Base-by-base conservation (phyloP, 371 early-diverging fungal genomes). In the Entomophthora muscae region DNA sequence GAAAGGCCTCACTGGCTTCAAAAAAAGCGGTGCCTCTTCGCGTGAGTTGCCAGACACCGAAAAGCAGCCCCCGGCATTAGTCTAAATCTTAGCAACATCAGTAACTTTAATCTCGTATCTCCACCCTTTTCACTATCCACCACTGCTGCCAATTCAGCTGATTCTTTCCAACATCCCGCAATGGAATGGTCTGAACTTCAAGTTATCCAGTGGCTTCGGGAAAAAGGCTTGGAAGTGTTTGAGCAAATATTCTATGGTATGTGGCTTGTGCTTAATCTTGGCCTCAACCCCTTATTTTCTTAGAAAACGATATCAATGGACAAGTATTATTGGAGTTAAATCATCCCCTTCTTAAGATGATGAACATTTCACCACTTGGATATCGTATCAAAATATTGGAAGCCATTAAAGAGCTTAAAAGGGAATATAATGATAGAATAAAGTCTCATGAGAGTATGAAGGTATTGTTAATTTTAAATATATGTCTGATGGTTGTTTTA, bases 261-360 rank as follows among this genome's bases (percentile, higher is more conserved):
- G 22, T 55, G 22, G 10, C 5, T 26, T 26, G 3, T 55, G 22
- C 22, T 55, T 21, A 12, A 55, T 10, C 55, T 55, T 24, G n/a
- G n/a, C n/a, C 28, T 55, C 10, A 21, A n/a, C 28, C 21, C 10
- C 10, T 26, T 26, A 10, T 55, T 2, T 30, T 31, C 28, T 21
- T 26, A 79, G 83, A 83, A 52, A 78, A 91, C 68, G 71, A 84
- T 64, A 84, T 95, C 51, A 82, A 79, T 28, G 95, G 95, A 12
- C 77, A 81, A 31, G 77, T 84, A 1, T 71, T 95, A 56, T 74
- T 88, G 12, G 91, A 92, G 66, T 77, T 95, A n/a, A 84, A 86
- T 69, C 85, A 91, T 69, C 74, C 77, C 33, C 69, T 87, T 1
- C 72, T 95, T 24, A 86, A 87, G 71, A 86, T 88, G 56, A 81